A percentile compares a stretch with the other conserved stretches of the same genome.
Conservation (phyloP, 306 rosid species). For the Luffa aegyptiaca region DNA sequence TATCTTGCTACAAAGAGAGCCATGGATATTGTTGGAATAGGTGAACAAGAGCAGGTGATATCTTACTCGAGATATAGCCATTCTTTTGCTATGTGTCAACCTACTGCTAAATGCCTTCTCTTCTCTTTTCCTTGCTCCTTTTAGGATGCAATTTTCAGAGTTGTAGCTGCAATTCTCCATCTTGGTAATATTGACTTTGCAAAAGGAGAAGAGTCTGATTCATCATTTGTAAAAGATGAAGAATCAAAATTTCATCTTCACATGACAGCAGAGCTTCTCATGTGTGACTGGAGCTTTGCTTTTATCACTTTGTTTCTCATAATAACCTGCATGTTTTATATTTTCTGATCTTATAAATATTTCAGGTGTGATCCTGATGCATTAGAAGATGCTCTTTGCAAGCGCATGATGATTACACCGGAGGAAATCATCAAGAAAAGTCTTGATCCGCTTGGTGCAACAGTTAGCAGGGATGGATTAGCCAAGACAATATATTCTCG, state of each 20-base stretch:
- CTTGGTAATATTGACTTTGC: slow-evolving; percentile 71
- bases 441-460: slow-evolving; percentile 69
- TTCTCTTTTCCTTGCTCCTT: slow-evolving; percentile 10
- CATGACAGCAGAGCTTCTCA: slow-evolving; percentile 83
- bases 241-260: slow-evolving; percentile 64
- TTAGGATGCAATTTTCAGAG: slow-evolving; percentile 87
- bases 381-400: slow-evolving; percentile 68
- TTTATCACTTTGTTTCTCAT: slow-evolving; percentile 16
- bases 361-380: slow-evolving; percentile 61
- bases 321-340: slow-evolving; percentile 1
- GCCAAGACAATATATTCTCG: slow-evolving; percentile 84
- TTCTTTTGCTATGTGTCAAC: not conserved
- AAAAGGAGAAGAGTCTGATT: slow-evolving; percentile 59
- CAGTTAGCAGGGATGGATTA: slow-evolving; percentile 82
- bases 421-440: slow-evolving; percentile 77
- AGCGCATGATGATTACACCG: slow-evolving; percentile 81
- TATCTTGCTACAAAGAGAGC: slow-evolving; percentile 81
- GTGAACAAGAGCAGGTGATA: slow-evolving; percentile 63
- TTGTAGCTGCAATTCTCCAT: slow-evolving; percentile 90
- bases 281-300: slow-evolving; percentile 35
- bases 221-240: slow-evolving; percentile 64
- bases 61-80: slow-evolving; percentile 15
- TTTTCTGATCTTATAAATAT: slow-evolving; percentile 15
- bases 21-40: slow-evolving; percentile 88
- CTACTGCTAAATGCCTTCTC: not conserved